phyloP scores from a whole-genome alignment of 176 grass and related monocot species.

The Themeda triandra region DNA sequence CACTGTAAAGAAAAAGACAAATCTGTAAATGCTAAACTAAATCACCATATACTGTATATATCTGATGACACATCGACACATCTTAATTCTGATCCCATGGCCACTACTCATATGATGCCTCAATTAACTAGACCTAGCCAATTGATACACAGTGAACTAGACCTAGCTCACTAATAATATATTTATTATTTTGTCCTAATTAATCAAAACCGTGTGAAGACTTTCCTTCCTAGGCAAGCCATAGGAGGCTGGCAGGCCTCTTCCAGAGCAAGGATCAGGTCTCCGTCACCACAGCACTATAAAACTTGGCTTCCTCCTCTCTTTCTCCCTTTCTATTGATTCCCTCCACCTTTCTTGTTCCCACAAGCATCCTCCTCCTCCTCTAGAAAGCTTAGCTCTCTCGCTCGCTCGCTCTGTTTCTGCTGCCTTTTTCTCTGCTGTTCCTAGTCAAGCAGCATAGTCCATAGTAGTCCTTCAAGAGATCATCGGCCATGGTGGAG shows the following conservation, averaged over 20 bases:
- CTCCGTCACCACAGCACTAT: neutral
- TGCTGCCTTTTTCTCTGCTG: neutral
- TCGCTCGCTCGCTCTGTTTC: too few relatives aligned
- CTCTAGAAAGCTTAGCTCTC: neutral
- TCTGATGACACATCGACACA: neutral
- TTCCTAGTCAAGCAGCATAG: neutral
- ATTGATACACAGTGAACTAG: neutral
- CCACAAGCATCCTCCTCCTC: neutral
- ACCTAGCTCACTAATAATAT: neutral
- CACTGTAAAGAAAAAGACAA: neutral
- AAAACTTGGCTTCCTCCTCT: constrained; percentile 18
- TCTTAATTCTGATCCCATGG: neutral
- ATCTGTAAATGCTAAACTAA: neutral
- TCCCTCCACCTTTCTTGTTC: constrained; percentile 20
- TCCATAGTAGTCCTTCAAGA: neutral
- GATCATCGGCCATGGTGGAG: constrained; percentile 24
- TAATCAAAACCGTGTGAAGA: constrained; percentile 31
- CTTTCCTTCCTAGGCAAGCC: constrained; percentile 40
- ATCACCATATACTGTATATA: neutral
- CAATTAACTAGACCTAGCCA: neutral
- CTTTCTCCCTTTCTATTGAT: constrained; percentile 18
- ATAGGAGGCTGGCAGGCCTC: neutral
- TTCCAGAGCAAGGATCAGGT: neutral
- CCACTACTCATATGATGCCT: neutral
- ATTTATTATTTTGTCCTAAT: neutral